Evolutionary conservation across 2,329 filamentous ascomycete genomes (phyloP), one percentile per base, ranked within the genome.

Genomic region (Neurospora crassa): DNA sequence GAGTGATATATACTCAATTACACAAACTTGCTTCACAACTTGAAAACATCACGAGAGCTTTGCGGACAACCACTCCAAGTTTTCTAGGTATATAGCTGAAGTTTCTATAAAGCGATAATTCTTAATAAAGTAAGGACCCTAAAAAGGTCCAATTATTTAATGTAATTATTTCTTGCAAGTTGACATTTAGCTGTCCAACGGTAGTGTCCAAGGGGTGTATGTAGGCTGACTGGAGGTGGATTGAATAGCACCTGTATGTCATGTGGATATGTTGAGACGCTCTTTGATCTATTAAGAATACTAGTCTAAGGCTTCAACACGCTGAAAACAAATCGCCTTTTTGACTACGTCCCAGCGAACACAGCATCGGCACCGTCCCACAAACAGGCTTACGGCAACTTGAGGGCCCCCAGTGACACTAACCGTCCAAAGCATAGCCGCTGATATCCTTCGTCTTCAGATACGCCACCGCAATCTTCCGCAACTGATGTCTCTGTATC

Each of bases 81-180:
- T 63, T 37, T 63, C 4, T 18, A 1, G 11, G 11, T 16, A 4
- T 24, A 16, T 16, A 1, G 5, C 20, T 16, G 1, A 20, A 29
- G 12, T 3, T 29, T 53, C 12, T 1, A 2, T 16, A 6, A 24
- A 8, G 14, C 1, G 1, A 16, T 29, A 6, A 24, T 1, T 0
- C 8, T 53, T 0, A 29, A 14, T 53, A 0, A 4, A 29, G 2
- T 0, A 1, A 53, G 45, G 2, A 5, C 5, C 1, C 1, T 7
- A 7, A 2, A 29, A 7, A 53, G 45, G 5, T 16, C 29, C 2
- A 6, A 53, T 0, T 29, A 0, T 29, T 1, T 0, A 12, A 20
- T 20, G 5, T 1, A 4, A 16, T 8, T 2, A 6, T 4, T 4
- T 29, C 45, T 53, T 29, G 8, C 0, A 18, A 12, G 14, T 63